Evolutionary conservation across 2,329 filamentous ascomycete species (phyloP).

Genomic region (Phyllosticta citriasiana): DNA sequence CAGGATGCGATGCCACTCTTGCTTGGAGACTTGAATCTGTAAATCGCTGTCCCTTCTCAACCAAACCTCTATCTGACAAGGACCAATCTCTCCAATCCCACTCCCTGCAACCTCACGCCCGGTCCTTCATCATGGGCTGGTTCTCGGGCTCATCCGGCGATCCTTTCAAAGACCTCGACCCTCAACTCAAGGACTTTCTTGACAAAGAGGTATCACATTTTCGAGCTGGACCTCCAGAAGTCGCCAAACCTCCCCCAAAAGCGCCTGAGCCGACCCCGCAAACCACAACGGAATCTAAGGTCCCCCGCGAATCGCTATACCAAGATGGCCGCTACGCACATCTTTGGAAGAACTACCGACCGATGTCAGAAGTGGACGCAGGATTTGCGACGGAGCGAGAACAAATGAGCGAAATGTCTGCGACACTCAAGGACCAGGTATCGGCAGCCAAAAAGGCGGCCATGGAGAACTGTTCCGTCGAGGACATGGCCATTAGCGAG

Average conservation of each 20-base stretch:
- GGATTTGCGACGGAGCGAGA: conserved; percentile 67
- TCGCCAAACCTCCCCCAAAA: conserved; percentile 11
- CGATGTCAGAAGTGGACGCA: conserved; percentile 58
- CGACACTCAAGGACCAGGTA: conserved; percentile 75
- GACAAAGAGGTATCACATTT: conserved; percentile 60
- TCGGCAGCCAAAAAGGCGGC: conserved; percentile 68
- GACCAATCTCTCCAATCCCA: not conserved
- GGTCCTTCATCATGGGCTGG: conserved; percentile 46
- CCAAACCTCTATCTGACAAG: not conserved
- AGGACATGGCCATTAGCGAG: conserved; percentile 71
- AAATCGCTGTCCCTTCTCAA: not conserved
- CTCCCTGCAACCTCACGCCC: not conserved
- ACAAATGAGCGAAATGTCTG: conserved; percentile 67
- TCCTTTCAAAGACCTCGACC: conserved; percentile 67
- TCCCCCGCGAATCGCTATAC: conserved; percentile 48
- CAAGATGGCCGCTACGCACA: conserved; percentile 69
- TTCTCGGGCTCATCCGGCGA: conserved; percentile 50
- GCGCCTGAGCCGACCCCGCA: conserved; percentile 12
- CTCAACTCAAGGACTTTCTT: conserved; percentile 74
- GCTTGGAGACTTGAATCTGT: not conserved
- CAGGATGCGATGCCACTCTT: not conserved
- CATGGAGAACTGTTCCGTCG: conserved; percentile 84
- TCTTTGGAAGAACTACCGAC: conserved; percentile 84
- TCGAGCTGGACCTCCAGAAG: conserved; percentile 20
- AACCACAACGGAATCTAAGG: conserved; percentile 21